Base-by-base conservation (phyloP, 2,329 filamentous ascomycete species). In the Diaporthe caulivora region DNA sequence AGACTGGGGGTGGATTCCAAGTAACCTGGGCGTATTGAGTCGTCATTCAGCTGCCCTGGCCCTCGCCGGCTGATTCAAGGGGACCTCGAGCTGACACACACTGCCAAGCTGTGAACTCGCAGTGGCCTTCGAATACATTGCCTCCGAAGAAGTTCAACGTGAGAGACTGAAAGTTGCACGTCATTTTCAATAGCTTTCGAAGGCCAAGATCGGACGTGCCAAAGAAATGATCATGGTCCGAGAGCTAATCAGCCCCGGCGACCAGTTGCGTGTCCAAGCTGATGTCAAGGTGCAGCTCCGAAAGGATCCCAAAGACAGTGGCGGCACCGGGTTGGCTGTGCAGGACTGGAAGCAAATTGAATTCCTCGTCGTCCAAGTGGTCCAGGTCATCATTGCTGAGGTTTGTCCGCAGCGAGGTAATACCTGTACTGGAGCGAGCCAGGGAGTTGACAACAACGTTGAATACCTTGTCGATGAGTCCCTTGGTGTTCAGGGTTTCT, bases 171-270 rank as follows among this genome's bases (percentile, higher is more conserved):
- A 65, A 13, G 13, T 17, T 51, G 42, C 11, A 2, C 17, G 42
- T 11, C 11, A 34, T n/a, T 6, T 18, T 2, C 6, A 65, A 26
- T 9, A 65, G 8, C 1, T 21, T 2, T 24, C 60, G 60, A 3
- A 65, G 60, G 29, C 42, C 6, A 21, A 5, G 4, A 3, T 47
- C 49, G 42, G 8, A 18, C 18, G 60, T 18, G 3, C 17, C 15
- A 7, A 34, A 65, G 1, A 5, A 2, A 18, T 65, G 60, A 6
- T 10, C 2, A 5, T 65, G 60, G 1, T 49, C 21, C 3, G 0
- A 11, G 6, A 34, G 21, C 4, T 15, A 3, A 1, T 1, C 2
- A 1, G 15, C 15, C 1, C 13, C n/a, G 21, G 21, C 2, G 3
- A 65, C 7, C n/a, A 44, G 5, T 21, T 18, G 9, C 8, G 60